Conservation (phyloP, 1,284 basidiomycete species). For the Pterula multifida region DNA sequence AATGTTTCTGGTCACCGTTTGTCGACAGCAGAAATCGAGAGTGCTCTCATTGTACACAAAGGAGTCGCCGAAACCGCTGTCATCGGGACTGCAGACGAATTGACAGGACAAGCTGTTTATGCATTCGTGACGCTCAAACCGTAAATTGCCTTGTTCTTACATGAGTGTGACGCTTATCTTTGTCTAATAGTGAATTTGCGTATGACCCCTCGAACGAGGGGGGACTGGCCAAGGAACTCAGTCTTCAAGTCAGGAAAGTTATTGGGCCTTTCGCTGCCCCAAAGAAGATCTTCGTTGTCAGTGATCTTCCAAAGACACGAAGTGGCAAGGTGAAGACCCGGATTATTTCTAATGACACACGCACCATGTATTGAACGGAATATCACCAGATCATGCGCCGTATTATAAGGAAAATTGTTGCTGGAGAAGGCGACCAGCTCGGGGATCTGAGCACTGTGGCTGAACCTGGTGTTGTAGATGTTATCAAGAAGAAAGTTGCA, state of each 20-base stretch:
- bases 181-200: constrained; percentile 58
- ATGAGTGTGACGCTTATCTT: neutral
- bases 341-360: neutral
- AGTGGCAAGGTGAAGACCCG: constrained; percentile 83
- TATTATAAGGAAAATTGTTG: constrained; percentile 91
- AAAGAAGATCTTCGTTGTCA: constrained; percentile 82
- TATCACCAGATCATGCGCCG: constrained; percentile 79
- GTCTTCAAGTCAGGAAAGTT: constrained; percentile 89
- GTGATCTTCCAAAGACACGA: constrained; percentile 90
- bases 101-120: constrained; percentile 81
- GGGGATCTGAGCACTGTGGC: constrained; percentile 88
- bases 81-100: constrained; percentile 79
- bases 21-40: constrained; percentile 96
- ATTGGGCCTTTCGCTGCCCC: constrained; percentile 95
- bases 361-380: neutral
- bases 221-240: constrained; percentile 76
- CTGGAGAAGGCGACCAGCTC: constrained; percentile 87
- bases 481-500: constrained; percentile 69
- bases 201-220: constrained; percentile 61
- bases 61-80: constrained; percentile 95
- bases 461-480: constrained; percentile 74
- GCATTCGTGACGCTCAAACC: constrained; percentile 80
- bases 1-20: constrained; percentile 95
- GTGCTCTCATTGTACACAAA: constrained; percentile 85
- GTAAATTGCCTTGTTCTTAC: constrained; percentile 23